Evolutionary conservation across 768 basidiomycete species (phyloP), one percentile per base, ranked within the genome.

Genomic region (Leccinum imitatum): DNA sequence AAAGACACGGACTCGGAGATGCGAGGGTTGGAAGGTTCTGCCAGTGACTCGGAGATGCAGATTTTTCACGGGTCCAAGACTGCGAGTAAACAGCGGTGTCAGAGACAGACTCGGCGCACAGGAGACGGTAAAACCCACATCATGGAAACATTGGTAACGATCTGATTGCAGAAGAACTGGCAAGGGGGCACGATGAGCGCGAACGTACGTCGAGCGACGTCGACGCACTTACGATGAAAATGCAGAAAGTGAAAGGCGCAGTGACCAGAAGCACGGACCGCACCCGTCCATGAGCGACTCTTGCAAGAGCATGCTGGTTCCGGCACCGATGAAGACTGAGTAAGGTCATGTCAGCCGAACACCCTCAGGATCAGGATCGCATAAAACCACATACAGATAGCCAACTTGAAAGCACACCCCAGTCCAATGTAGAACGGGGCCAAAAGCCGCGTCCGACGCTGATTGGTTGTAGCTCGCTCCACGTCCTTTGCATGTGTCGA

Each of bases 121-220:
- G 39, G 17, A 41, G 17, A 41, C 17, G 17, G 39, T 6, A 2
- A 41, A 41, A n/a, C 39, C 17, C 3, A 41, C 89, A 86, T 76
- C 77, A 86, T 89, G 11, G 82, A 78, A 30, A 90, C 51, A 57
- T 83, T 87, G 17, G 80, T 75, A 30, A 91, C 63, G 35, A 90
- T 82, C 72, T 90, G 89, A 31, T 87, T 75, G 13, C 85, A 78
- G 69, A 91, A 91, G 78, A 92, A 91, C 88, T 91, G 7, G 11
- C 1, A 44, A 23, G 5, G 56, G 47, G 53, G 10, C 33, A 31
- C 55, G 21, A 56, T 63, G 33, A 59, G 58, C 35, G 44, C 25
- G 31, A 37, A 50, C 41, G 50, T 39, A 25, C 9, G 25, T n/a
- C 1, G 11, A 14, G 17, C 19, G 56, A 59, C 2, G 6, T 8